Evolutionary conservation across 2,329 filamentous ascomycete genomes (phyloP), one percentile per base, ranked within the genome.

Genomic region (Annulohypoxylon truncatum): DNA sequence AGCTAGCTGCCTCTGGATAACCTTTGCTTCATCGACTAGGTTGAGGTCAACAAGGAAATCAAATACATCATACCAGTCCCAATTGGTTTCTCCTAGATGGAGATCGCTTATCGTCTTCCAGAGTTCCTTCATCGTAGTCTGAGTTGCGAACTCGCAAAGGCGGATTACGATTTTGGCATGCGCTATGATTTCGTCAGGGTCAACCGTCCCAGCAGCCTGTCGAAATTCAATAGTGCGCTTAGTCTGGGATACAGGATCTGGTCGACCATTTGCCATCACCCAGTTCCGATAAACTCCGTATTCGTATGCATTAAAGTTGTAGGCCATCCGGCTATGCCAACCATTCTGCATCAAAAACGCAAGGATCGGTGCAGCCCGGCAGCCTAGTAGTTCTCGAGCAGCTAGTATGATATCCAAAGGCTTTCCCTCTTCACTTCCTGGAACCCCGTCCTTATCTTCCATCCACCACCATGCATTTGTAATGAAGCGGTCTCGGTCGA

Each of bases 141-240:
- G 24, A 20, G 20, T 24, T 0, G 66, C 68, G 2, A 8, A 63
- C 3, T 67, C 66, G 24, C 53, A 59, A 26, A 70, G 3, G 2
- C 50, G 31, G 0, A 64, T 60, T 1, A n/a, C 53, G 8, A 70
- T 31, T 7, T 51, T 62, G 1, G 35, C 26, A 9, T 69, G 57
- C 0, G 66, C 72, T 0, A 74, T 47, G 1, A 74, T 60, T 29
- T 71, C 66, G 0, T 72, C 70, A 0, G 70, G 9, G 2, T 72
- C 47, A 10, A 72, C 35, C 1, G 72, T 73, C 0, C 69, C 65
- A 0, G 68, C 62, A 22, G 66, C 31, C 20, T 74, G 72, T 4
- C 73, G 64, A 15, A 74, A 74, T 57, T 75, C 72, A 13, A 75
- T 42, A 0, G 72, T 75, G 0, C 72, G 64, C 40, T 70, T 72